A percentile compares a stretch with the other conserved stretches of the same genome.
These are phyloP conservation scores for Cornus controversa DNA, from an alignment of 148 eudicot species.

Conservation along the genomic window DNA sequence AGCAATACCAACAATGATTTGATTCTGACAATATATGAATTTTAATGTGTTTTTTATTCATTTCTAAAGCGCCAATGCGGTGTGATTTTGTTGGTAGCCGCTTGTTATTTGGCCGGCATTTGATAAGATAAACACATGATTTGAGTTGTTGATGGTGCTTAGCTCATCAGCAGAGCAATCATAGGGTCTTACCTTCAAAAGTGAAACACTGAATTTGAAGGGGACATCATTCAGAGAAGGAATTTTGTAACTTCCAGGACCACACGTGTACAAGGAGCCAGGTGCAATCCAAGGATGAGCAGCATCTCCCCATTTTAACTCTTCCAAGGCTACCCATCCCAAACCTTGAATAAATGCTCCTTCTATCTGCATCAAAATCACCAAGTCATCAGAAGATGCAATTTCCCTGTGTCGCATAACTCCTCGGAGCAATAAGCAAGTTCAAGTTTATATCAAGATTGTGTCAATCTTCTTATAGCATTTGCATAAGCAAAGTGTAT, in stretches of 20 bases:
- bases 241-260: conserved; percentile 91
- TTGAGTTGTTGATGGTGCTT: too few species aligned
- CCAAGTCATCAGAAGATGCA: conserved; percentile 13
- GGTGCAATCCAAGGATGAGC: conserved; percentile 91
- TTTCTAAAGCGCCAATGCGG: too few species aligned
- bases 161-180: background rate
- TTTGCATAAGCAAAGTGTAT: too few species aligned
- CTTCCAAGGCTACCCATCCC: conserved; percentile 97
- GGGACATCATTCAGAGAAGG: conserved; percentile 91
- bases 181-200: conserved; percentile 66
- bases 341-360: conserved; percentile 96
- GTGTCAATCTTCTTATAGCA: too few species aligned
- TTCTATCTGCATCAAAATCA: conserved; percentile 64
- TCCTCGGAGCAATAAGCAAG: background rate
- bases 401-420: background rate
- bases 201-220: conserved; percentile 71
- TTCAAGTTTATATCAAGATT: too few species aligned
- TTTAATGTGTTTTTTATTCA: background rate
- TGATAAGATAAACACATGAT: too few species aligned
- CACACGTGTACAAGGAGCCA: conserved; percentile 77
- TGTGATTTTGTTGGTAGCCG: background rate
- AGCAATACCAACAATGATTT: background rate
- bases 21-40: background rate
- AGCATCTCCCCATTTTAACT: conserved; percentile 95
- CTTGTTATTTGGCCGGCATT: too few species aligned